Percentiles rank a stretch among this genome's conserved stretches.
These are phyloP conservation scores for Scopulariopsis brevicaulis DNA, from an alignment of 2,329 filamentous ascomycete genomes.

Conservation along the genomic window DNA sequence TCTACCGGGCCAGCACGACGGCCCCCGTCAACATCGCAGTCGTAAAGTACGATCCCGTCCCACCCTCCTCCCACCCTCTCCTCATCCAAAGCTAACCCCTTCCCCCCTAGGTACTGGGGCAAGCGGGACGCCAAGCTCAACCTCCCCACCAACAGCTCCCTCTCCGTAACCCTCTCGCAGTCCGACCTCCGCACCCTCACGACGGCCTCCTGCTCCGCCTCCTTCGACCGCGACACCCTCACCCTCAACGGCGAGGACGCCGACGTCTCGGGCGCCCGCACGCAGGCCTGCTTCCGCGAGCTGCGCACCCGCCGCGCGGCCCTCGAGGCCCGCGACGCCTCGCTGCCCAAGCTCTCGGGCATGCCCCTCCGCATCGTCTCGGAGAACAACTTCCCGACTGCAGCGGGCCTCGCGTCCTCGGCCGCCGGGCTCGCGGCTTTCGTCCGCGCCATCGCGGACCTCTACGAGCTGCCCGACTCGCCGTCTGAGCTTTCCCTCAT, in stretches of 20 bases:
- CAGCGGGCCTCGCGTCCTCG: constrained; percentile 72
- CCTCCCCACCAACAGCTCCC: constrained; percentile 93
- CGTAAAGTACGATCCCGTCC: constrained; percentile 58
- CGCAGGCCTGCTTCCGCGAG: constrained; percentile 87
- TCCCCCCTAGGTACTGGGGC: constrained; percentile 62
- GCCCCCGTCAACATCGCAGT: constrained; percentile 97
- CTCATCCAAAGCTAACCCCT: background rate
- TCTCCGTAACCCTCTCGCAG: constrained; percentile 94
- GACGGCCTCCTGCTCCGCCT: constrained; percentile 77
- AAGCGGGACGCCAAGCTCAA: constrained; percentile 92
- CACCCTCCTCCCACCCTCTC: background rate
- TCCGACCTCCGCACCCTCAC: constrained; percentile 89
- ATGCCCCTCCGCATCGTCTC: constrained; percentile 78
- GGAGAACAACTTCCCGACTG: constrained; percentile 98
- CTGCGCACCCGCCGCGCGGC: constrained; percentile 66
- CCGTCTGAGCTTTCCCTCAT: constrained; percentile 79
- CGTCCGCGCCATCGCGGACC: constrained; percentile 78
- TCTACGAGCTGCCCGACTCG: constrained; percentile 75
- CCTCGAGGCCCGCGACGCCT: constrained; percentile 60
- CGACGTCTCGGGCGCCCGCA: constrained; percentile 77
- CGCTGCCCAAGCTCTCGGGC: constrained; percentile 70
- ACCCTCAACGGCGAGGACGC: constrained; percentile 75
- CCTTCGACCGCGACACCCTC: constrained; percentile 61
- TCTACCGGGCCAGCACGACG: constrained; percentile 90
- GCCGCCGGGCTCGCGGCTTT: constrained; percentile 60